Percentiles rank a stretch among this genome's conserved stretches.
Conservation (phyloP, 371 early-diverging fungal species). For the Phascolomyces articulosus region DNA sequence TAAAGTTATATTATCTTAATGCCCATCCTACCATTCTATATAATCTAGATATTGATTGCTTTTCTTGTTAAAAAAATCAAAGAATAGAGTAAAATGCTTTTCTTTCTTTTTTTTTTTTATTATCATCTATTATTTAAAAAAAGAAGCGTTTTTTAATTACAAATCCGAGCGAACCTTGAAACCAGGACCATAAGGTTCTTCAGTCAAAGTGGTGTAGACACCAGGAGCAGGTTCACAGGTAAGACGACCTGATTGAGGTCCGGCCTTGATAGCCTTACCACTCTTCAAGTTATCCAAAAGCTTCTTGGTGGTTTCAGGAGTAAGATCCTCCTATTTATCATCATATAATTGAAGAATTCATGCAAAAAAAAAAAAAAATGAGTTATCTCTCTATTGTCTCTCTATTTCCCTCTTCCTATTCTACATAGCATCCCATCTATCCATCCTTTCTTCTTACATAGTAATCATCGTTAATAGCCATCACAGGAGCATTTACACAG, state of each 20-base stretch:
- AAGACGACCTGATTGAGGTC: conserved; percentile 85
- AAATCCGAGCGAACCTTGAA: conserved; percentile 86
- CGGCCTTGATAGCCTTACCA: conserved; percentile 77
- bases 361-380: conserved; percentile 8
- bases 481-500: conserved; percentile 98
- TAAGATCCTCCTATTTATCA: conserved; percentile 96
- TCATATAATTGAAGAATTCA: too few species aligned
- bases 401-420: neutral
- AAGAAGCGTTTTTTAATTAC: conserved; percentile 41
- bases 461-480: conserved; percentile 98
- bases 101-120: neutral
- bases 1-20: neutral
- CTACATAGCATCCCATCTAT: too few species aligned
- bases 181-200: conserved; percentile 92
- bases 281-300: conserved; percentile 86
- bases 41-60: too few species aligned
- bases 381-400: neutral
- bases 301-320: conserved; percentile 87
- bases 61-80: too few species aligned
- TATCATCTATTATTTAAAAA: neutral
- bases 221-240: conserved; percentile 85
- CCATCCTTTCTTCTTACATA: conserved; percentile 61
- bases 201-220: conserved; percentile 82
- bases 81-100: too few species aligned
- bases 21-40: neutral